These are phyloP conservation scores for Cinnamomum chago DNA, from an alignment of 164 flowering plant genomes.

Conservation along the genomic window DNA sequence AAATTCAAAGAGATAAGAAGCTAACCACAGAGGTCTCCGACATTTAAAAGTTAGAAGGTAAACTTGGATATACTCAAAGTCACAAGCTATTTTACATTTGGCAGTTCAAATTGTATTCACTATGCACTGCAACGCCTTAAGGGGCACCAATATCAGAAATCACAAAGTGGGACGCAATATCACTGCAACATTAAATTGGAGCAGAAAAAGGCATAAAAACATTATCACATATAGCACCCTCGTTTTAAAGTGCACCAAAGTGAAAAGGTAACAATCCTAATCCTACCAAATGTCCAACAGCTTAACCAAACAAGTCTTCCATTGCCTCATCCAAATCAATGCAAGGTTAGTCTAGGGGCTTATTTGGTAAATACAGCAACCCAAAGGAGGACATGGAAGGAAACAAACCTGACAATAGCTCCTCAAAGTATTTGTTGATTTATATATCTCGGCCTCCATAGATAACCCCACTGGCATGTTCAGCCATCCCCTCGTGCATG, in stretches of 20 bases:
- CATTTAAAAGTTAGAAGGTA: neutral
- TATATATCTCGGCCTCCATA: constrained; percentile 94
- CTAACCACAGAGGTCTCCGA: neutral
- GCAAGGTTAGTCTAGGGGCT: too few species aligned
- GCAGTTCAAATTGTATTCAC: neutral
- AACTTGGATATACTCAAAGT: neutral
- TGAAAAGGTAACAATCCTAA: neutral
- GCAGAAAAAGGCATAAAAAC: neutral
- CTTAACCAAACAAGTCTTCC: too few species aligned
- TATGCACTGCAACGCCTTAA: neutral
- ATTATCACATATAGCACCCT: neutral
- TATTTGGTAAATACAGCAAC: too few species aligned
- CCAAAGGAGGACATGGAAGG: neutral
- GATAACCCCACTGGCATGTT: constrained; percentile 86
- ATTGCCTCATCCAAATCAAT: too few species aligned
- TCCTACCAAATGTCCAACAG: neutral
- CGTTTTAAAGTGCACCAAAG: neutral
- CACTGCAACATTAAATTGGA: neutral
- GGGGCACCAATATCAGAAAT: neutral
- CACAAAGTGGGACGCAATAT: neutral
- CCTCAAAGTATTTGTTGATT: constrained; percentile 65
- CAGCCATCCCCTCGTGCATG: constrained; percentile 79
- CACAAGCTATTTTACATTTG: neutral
- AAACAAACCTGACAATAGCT: constrained; percentile 61
- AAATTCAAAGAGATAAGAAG: neutral